Percentiles rank a stretch among this genome's conserved stretches.
Conservation (phyloP, 73 alveolate species). For the Paramecium pentaurelia region DNA sequence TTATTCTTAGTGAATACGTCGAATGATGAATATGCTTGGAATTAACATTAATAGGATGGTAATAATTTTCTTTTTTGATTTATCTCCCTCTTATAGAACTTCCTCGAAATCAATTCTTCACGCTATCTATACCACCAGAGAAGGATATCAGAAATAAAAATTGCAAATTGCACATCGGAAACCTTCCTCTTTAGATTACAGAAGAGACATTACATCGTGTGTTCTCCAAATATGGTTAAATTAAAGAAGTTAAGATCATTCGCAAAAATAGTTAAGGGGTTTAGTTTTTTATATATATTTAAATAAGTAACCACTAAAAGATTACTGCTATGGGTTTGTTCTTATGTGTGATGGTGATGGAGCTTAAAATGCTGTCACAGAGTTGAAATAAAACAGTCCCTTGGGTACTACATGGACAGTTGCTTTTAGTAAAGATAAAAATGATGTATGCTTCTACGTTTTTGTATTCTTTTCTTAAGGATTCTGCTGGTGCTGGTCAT, state of each 20-base stretch:
- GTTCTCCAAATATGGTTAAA: slow-evolving; percentile 29
- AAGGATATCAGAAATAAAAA: slow-evolving; percentile 10
- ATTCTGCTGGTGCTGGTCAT: slow-evolving; percentile 16
- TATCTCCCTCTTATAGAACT: slow-evolving; percentile 1
- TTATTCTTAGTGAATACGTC: slow-evolving; percentile 27
- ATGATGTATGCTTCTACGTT: not conserved
- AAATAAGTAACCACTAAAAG: slow-evolving; percentile 47
- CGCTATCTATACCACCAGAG: not conserved
- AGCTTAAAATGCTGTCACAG: slow-evolving; percentile 48
- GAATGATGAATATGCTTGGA: not conserved
- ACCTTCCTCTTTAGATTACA: slow-evolving; percentile 32
- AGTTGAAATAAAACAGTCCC: not conserved
- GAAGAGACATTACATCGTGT: slow-evolving; percentile 48
- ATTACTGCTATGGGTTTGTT: slow-evolving; percentile 53
- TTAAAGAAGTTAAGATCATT: slow-evolving; percentile 39
- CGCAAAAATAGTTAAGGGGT: slow-evolving; percentile 53
- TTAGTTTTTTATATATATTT: not conserved
- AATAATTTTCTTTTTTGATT: slow-evolving; percentile 7
- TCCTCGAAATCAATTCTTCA: slow-evolving; percentile 35
- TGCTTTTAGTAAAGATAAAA: slow-evolving; percentile 44
- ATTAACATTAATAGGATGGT: slow-evolving; percentile 16
- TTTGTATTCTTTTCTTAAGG: not conserved
- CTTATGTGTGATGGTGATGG: slow-evolving; percentile 54
- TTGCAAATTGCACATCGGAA: slow-evolving; percentile 45
- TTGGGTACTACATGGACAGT: slow-evolving; percentile 38